phyloP scores from a whole-genome alignment of 139 green algal species.

The Tetradesmus obliquus region DNA sequence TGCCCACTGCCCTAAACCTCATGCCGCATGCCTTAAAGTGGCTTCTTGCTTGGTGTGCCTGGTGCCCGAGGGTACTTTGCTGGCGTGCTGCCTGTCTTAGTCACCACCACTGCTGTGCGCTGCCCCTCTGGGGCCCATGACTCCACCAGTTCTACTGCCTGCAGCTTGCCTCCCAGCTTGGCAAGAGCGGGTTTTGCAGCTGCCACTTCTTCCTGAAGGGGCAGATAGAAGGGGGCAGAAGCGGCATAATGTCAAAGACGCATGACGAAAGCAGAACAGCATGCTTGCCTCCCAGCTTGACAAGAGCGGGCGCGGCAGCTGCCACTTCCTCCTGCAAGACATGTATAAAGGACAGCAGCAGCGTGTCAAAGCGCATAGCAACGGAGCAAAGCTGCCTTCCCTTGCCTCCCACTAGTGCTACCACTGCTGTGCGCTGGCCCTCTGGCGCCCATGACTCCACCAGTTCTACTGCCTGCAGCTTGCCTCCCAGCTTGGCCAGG shows the following conservation, averaged over 20 bases:
- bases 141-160: constrained; percentile 67
- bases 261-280: constrained; percentile 67
- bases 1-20: too few species aligned
- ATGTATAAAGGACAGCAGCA: constrained; percentile 44
- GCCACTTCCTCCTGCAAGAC: constrained; percentile 68
- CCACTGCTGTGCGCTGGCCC: constrained; percentile 55
- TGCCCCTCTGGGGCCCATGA: constrained; percentile 56
- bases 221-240: constrained; percentile 27
- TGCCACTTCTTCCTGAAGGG: constrained; percentile 69
- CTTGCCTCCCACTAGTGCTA: neutral
- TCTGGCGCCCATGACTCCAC: constrained; percentile 67
- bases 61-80: constrained; percentile 73
- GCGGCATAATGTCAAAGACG: neutral
- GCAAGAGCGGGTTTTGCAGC: constrained; percentile 65
- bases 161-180: constrained; percentile 68
- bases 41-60: constrained; percentile 75
- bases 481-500: constrained; percentile 72
- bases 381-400: constrained; percentile 25
- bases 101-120: constrained; percentile 61
- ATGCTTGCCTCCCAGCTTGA: constrained; percentile 67
- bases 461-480: constrained; percentile 53
- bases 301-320: constrained; percentile 62
- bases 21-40: constrained; percentile 55
- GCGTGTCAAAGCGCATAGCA: constrained; percentile 50
- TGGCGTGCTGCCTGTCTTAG: constrained; percentile 66